Conservation (phyloP, 352 stramenopile species). For the Phytopythium ostracodes region DNA sequence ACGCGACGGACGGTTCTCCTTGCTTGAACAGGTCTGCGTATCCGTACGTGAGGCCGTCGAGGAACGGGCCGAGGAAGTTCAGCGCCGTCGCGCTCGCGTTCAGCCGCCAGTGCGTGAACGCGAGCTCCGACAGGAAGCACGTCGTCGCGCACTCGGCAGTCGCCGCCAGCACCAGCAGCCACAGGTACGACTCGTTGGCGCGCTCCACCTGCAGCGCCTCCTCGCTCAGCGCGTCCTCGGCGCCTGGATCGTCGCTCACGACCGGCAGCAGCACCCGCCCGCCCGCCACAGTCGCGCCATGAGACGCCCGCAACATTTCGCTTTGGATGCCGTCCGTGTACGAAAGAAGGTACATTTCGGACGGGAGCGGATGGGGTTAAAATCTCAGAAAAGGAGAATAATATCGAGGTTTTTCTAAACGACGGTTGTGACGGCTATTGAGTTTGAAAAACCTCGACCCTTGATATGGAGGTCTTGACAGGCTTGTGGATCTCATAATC, state of each 20-base stretch:
- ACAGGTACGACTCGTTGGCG: constrained; percentile 57
- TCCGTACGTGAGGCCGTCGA: constrained; percentile 69
- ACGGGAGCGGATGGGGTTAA: too few relatives aligned
- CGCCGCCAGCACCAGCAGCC: constrained; percentile 62
- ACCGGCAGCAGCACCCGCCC: constrained; percentile 2
- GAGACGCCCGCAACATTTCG: not conserved
- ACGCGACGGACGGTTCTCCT: constrained; percentile 29
- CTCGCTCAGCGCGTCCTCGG: constrained; percentile 8
- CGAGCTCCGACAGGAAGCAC: constrained; percentile 64
- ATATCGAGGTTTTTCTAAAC: too few relatives aligned
- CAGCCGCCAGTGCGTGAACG: constrained; percentile 29
- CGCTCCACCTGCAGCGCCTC: constrained; percentile 26
- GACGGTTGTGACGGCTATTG: too few relatives aligned
- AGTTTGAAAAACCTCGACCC: too few relatives aligned
- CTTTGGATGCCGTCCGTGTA: too few relatives aligned
- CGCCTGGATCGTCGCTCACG: constrained; percentile 8
- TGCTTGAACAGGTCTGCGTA: constrained; percentile 41
- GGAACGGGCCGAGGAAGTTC: constrained; percentile 70
- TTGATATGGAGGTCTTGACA: too few relatives aligned
- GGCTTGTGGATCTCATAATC: too few relatives aligned
- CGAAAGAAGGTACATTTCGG: too few relatives aligned
- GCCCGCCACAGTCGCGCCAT: not conserved
- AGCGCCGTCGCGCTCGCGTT: constrained; percentile 68
- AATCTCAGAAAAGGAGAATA: too few relatives aligned
- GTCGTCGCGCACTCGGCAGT: constrained; percentile 77